Evolutionary conservation across 805 yeast species (phyloP), one percentile per base, ranked within the genome.

Genomic region (Candida saitoana): DNA sequence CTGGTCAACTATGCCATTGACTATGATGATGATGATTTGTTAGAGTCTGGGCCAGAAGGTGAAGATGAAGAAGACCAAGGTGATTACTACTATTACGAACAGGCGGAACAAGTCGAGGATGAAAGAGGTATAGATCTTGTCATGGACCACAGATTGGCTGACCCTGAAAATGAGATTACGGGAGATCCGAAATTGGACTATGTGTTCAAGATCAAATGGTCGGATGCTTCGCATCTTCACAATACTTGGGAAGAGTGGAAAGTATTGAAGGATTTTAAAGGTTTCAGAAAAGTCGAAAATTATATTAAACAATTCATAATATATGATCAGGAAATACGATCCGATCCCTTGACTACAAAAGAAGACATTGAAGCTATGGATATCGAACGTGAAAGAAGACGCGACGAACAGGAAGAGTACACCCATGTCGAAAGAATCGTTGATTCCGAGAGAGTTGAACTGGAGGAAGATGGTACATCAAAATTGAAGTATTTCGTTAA

Each of bases 331-430:
- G 86, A 86, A 55, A 73, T 89, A 34, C 75, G 96, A 51, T 70
- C 69, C 36, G 97, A 91, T 56, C 86, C 96, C 0, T 63, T 69
- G 44, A 87, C 95, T 3, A 87, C 96, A 1, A 77, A 85, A 41
- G 99, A 91, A 63, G 98, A 93, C 50, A 72, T 91, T 31, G 99
- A 91, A 62, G 83, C 88, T 16, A 83, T 91, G 89, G 96, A 89
- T 55, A 76, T 91, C 49, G 98, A 91, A 55, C 77, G 81, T 19
- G 97, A 89, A 57, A 75, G 96, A 36, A 74, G 83, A 57, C 69
- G 86, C 31, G 98, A 91, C 49, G 91, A 87, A 52, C 78, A 82
- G 49, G 82, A 79, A 34, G 96, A 90, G 59, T 90, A 73, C 67
- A 86, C 86, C 48, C 77, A 79, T 30, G 96, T 88, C 25, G 99